Evolutionary conservation across 2,329 filamentous ascomycete species (phyloP).

Genomic region (Cadophora gregata): DNA sequence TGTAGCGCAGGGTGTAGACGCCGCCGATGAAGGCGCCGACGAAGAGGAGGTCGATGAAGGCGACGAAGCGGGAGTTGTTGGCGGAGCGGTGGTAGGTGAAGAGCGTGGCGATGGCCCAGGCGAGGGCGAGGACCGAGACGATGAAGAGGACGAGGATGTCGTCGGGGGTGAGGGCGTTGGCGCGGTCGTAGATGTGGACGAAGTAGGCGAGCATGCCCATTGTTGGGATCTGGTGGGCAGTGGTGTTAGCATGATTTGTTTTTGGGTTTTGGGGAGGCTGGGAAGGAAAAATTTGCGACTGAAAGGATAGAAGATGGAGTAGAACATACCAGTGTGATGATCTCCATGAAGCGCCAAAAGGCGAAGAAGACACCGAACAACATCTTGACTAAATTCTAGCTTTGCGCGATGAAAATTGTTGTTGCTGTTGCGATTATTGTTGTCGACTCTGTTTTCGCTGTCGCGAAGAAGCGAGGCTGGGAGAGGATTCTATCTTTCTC

Average conservation of each 20-base stretch:
- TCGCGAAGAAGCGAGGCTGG: conserved; percentile 10
- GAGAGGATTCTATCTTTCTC: conserved; percentile 1
- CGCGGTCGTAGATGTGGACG: conserved; percentile 62
- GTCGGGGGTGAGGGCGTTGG: conserved; percentile 64
- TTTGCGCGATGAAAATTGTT: conserved; percentile 8
- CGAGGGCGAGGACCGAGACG: conserved; percentile 65
- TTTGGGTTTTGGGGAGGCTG: neutral
- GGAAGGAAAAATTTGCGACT: neutral
- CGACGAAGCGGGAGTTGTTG: conserved; percentile 65
- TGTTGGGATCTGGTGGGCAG: conserved; percentile 59
- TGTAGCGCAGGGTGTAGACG: conserved; percentile 64
- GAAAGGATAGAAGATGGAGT: neutral
- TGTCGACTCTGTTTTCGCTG: neutral
- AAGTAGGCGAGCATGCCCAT: conserved; percentile 73
- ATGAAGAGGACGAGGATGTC: conserved; percentile 72
- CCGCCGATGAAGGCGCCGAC: conserved; percentile 68
- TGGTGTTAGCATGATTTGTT: conserved; percentile 18
- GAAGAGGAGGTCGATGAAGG: conserved; percentile 64
- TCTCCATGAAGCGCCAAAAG: conserved; percentile 66
- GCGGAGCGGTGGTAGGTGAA: conserved; percentile 70
- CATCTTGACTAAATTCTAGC: conserved; percentile 50
- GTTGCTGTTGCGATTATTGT: neutral
- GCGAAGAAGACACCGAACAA: conserved; percentile 68
- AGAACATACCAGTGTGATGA: conserved; percentile 63
- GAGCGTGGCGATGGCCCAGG: conserved; percentile 69